Evolutionary conservation across 164 flowering plant species (phyloP).

Genomic region (Sextonia rubra): DNA sequence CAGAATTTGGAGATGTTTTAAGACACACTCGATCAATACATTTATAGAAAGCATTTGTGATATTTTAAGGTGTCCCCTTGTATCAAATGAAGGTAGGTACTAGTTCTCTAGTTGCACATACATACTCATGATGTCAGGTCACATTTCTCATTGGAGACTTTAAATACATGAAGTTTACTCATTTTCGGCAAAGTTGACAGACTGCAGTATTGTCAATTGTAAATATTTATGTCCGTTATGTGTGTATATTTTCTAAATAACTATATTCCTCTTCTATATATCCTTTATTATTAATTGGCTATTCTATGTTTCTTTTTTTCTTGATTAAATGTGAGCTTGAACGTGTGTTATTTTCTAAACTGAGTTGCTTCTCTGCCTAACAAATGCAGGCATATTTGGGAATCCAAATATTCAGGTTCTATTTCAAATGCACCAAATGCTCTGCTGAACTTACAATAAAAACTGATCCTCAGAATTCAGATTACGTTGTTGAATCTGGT

Average conservation of each 20-base stretch:
- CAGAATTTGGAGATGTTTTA: no score
- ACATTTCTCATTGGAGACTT: no score
- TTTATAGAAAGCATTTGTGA: no score
- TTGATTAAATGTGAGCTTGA: neutral
- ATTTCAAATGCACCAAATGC: slow-evolving; percentile 89
- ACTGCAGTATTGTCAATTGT: neutral
- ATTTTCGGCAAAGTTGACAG: no score
- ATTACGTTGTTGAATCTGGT: slow-evolving; percentile 83
- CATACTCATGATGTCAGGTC: no score
- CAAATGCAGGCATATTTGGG: slow-evolving; percentile 75
- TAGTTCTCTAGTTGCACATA: no score
- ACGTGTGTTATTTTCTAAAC: neutral
- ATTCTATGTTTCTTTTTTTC: neutral
- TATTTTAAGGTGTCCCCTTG: no score
- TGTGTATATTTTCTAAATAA: neutral
- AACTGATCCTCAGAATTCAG: slow-evolving; percentile 95
- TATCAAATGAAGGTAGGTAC: no score
- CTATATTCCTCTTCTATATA: neutral
- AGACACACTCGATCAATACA: no score
- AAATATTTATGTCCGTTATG: neutral
- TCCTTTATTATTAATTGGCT: neutral
- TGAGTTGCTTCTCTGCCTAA: neutral
- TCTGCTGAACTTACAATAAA: slow-evolving; percentile 85
- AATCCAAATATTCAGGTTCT: slow-evolving; percentile 80
- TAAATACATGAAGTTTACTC: no score